Percentiles rank a stretch among this genome's conserved stretches.
Evolutionary conservation across 2,329 filamentous ascomycete species (phyloP).

Genomic region (Septoria petroselini): DNA sequence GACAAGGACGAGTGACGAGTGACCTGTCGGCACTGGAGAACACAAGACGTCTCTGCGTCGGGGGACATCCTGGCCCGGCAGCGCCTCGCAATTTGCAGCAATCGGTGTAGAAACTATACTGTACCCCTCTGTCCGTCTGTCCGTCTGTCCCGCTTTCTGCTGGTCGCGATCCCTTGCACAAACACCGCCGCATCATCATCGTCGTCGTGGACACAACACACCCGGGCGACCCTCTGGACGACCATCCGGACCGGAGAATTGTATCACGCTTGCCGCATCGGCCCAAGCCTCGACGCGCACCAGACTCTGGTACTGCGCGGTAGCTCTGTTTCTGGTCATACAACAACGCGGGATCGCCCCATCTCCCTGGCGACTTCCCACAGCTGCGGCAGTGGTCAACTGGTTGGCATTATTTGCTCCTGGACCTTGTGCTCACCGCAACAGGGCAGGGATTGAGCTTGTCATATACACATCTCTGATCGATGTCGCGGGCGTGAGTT

Average conservation of each 20-base stretch:
- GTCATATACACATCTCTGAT: conserved; percentile 22
- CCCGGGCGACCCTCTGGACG: conserved; percentile 7
- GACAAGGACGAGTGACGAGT: too few species aligned
- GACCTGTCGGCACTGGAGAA: conserved; percentile 7
- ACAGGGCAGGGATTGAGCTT: conserved; percentile 25
- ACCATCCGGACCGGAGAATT: conserved; percentile 13
- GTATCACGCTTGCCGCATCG: conserved; percentile 8
- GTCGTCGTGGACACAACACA: too few species aligned
- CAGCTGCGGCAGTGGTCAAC: conserved; percentile 10
- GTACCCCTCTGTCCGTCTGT: background rate
- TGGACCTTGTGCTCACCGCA: conserved; percentile 28
- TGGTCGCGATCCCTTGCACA: background rate
- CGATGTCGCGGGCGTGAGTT: conserved; percentile 28
- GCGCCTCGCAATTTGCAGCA: conserved; percentile 19
- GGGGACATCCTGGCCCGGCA: conserved; percentile 16
- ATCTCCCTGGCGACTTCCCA: conserved; percentile 18
- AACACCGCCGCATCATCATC: too few species aligned
- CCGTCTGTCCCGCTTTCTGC: background rate
- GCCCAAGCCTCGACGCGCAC: conserved; percentile 9
- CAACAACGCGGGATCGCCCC: conserved; percentile 15
- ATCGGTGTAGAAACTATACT: conserved; percentile 9
- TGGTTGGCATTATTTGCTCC: conserved; percentile 15
- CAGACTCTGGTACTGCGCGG: conserved; percentile 15
- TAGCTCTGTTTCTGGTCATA: conserved; percentile 16
- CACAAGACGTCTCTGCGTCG: conserved; percentile 7